Conservation (phyloP, 495 filamentous ascomycete species). For the Neurospora terricola region DNA sequence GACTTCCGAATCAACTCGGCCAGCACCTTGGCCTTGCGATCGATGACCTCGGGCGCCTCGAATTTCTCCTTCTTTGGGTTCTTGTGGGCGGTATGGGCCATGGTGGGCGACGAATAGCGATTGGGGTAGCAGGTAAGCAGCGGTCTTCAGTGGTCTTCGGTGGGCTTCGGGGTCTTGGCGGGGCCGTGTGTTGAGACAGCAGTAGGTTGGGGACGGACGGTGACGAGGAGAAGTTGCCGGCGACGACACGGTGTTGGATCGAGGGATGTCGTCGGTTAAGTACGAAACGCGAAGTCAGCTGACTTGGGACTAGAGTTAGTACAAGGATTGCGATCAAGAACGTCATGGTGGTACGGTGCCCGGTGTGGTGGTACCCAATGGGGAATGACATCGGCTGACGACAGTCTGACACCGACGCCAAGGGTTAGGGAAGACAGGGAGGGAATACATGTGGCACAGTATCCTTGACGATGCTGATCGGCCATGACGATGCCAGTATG, state of each 20-base stretch:
- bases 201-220: background rate
- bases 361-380: background rate
- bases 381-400: background rate
- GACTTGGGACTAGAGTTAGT: background rate
- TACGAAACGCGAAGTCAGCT: background rate
- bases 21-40: constrained; percentile 26
- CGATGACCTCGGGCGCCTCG: constrained; percentile 22
- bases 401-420: no score
- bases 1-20: constrained; percentile 28
- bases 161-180: background rate
- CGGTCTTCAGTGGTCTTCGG: background rate
- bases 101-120: background rate
- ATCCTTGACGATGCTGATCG: background rate
- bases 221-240: background rate
- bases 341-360: background rate
- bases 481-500: background rate
- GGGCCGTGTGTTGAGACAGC: background rate
- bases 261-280: background rate
- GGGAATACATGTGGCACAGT: background rate
- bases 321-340: background rate
- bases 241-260: background rate
- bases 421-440: no score
- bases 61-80: constrained; percentile 16
- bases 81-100: background rate
- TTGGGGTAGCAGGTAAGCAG: background rate